Evolutionary conservation across 306 rosid genomes (phyloP), one percentile per base, ranked within the genome.

Genomic region (Rosa rugosa): DNA sequence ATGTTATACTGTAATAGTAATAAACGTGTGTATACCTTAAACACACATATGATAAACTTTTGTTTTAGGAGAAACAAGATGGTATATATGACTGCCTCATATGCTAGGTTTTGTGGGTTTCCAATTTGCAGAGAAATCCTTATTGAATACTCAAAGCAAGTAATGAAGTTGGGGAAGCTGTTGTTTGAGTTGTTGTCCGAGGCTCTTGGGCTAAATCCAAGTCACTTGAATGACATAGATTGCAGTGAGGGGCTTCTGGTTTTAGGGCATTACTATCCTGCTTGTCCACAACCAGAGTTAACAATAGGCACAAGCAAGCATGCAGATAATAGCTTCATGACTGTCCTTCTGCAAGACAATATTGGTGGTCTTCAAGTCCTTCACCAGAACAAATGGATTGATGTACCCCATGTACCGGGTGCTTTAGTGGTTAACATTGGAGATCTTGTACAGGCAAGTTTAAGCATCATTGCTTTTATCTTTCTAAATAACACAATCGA

Each of bases 351-450:
- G 34, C 93, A 87, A 80, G 83, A 87, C 63, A 81, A 85, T 68
- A 31, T 89, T 3, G 93, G 93, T 22, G 89, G 91, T 51, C 89
- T 87, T 22, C 91, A 89, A 76, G 76, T 81, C 78, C 77, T 81
- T 67, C 73, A 77, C 16, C 40, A 62, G 34, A 59, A 79, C 23
- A 20, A 27, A 11, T 79, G 82, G 82, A 12, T 79, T 31, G 51
- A 70, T 45, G 71, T 79, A 17, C 60, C 76, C 5, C 71, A 69
- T 5, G 38, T 41, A n/a, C 72, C 77, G 3, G 71, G 77, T 10
- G 77, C 77, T 46, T 46, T 65, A 16, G 81, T 69, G 17, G 11
- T 77, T 13, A 77, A 68, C 42, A 23, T 68, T 68, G 81, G 75
- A 20, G 63, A 79, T 71, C 72, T 79, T 46, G 9, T 71, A 20